phyloP scores from a whole-genome alignment of 1,284 basidiomycete genomes.

The Ceratobasidium sp. region DNA sequence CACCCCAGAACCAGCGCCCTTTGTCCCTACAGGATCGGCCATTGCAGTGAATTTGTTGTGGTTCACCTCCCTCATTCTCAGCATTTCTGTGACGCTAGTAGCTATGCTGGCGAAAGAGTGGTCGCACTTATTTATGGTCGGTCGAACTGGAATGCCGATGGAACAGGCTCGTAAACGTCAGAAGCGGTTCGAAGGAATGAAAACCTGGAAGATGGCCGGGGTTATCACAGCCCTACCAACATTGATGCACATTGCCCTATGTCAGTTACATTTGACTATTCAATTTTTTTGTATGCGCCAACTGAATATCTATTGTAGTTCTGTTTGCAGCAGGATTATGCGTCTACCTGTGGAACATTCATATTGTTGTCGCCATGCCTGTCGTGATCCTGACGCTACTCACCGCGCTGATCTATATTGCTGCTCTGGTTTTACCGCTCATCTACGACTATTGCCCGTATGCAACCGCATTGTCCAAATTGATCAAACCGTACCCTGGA shows the following conservation, averaged over 20 bases:
- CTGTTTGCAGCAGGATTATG: conserved; percentile 7
- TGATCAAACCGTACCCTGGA: not conserved
- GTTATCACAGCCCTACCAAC: not conserved
- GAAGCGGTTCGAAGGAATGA: conserved; percentile 9
- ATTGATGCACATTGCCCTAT: conserved; percentile 11
- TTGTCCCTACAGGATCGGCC: not conserved
- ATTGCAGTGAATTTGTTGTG: conserved; percentile 6
- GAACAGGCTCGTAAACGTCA: conserved; percentile 5
- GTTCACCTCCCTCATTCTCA: conserved; percentile 19
- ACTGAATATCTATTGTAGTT: no score
- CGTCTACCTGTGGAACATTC: not conserved
- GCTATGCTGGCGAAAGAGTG: conserved; percentile 32
- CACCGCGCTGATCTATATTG: not conserved
- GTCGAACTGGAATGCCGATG: not conserved
- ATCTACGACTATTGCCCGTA: not conserved
- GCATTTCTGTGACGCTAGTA: conserved; percentile 6
- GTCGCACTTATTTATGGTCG: conserved; percentile 25
- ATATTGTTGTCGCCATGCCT: not conserved
- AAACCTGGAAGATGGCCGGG: conserved; percentile 8
- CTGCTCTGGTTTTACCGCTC: not conserved
- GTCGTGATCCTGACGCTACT: not conserved
- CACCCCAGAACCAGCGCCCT: not conserved
- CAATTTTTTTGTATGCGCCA: no score
- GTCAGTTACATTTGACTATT: not conserved
- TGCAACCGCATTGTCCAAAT: not conserved